Conservation (phyloP, 2,329 filamentous ascomycete genomes). For the Tolypocladium nubicola region DNA sequence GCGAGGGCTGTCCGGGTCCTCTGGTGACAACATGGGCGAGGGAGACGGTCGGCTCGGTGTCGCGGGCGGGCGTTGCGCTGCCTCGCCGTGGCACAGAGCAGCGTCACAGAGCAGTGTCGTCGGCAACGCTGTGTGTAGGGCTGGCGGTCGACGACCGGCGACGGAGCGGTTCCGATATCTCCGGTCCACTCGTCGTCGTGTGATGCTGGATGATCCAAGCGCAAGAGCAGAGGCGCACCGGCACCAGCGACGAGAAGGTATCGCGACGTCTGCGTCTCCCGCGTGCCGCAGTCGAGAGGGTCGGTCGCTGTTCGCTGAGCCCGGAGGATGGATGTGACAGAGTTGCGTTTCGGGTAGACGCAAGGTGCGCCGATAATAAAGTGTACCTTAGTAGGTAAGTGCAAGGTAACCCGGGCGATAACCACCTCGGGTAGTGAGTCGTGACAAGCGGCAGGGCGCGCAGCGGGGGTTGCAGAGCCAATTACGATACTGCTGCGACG, state of each 20-base stretch:
- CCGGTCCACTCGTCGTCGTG: no score
- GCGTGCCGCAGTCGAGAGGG: not conserved
- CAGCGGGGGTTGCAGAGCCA: not conserved
- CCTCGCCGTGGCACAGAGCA: not conserved
- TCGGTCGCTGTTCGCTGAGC: not conserved
- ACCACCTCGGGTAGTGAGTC: not conserved
- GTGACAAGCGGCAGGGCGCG: not conserved
- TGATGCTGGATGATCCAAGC: not conserved
- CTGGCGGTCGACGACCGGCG: not conserved
- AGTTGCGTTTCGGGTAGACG: not conserved
- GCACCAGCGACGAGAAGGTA: not conserved
- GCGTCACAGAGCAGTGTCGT: not conserved
- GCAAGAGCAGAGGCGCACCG: not conserved
- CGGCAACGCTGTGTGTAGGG: not conserved
- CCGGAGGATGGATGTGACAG: not conserved
- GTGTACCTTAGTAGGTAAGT: not conserved
- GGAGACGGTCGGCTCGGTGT: not conserved
- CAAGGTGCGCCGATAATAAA: not conserved
- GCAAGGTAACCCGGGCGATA: not conserved
- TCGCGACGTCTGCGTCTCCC: not conserved
- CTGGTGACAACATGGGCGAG: constrained; percentile 15
- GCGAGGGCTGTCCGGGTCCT: constrained; percentile 3
- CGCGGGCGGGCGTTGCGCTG: not conserved
- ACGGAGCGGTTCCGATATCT: not conserved
- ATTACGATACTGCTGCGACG: not conserved